Evolutionary conservation across 2,329 filamentous ascomycete species (phyloP).

Genomic region (Fusarium xylarioides): DNA sequence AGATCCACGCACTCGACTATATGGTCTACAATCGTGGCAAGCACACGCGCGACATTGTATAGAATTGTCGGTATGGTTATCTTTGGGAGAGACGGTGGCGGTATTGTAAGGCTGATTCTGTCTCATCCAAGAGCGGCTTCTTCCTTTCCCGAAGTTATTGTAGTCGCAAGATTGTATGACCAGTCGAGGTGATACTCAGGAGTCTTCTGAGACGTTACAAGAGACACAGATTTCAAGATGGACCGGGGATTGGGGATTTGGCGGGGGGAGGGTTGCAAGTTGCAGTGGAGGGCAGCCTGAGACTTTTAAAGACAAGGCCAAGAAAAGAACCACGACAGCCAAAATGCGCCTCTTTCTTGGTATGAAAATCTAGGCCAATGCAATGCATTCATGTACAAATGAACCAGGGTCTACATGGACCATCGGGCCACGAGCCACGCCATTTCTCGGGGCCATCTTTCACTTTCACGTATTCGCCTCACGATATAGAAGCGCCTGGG

Average conservation of each 20-base stretch:
- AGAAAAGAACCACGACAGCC: no score
- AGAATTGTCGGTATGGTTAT: slow-evolving; percentile 7
- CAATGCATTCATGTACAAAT: no score
- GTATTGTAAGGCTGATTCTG: slow-evolving; percentile 27
- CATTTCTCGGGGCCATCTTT: no score
- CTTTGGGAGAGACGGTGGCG: slow-evolving; percentile 9
- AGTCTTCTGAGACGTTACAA: slow-evolving; percentile 34
- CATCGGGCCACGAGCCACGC: no score
- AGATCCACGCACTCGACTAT: slow-evolving; percentile 33
- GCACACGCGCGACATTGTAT: slow-evolving; percentile 63
- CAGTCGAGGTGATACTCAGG: slow-evolving; percentile 29
- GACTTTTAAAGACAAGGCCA: no score
- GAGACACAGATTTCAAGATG: slow-evolving; percentile 28
- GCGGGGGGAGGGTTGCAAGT: no score
- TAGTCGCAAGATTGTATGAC: slow-evolving; percentile 32
- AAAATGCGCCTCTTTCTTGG: no score
- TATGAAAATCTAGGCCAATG: no score
- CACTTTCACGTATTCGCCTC: no score
- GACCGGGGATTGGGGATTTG: slow-evolving; percentile 16
- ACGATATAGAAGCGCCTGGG: no score
- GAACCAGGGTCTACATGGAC: no score
- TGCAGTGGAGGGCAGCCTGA: no score
- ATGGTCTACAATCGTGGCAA: slow-evolving; percentile 38
- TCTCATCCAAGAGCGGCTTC: slow-evolving; percentile 38
- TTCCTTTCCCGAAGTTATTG: slow-evolving; percentile 22